A percentile compares a stretch with the other conserved stretches of the same genome.
phyloP scores from a whole-genome alignment of 805 yeast genomes.

The Yarrowia divulgata region DNA sequence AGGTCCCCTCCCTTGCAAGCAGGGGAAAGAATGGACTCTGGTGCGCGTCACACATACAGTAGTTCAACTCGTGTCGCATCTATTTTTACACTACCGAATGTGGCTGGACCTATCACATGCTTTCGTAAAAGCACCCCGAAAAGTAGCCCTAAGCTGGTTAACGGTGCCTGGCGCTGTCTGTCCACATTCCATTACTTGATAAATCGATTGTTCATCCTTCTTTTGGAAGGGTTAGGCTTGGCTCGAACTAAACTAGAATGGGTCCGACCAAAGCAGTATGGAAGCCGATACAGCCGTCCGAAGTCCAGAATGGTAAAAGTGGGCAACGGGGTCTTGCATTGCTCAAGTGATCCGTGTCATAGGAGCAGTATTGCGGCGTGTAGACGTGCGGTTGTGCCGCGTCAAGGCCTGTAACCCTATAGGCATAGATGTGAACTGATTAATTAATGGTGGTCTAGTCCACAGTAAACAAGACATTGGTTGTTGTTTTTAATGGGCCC shows the following conservation, averaged over 20 bases:
- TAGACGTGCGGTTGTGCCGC: neutral
- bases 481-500: no score
- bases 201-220: slow-evolving; percentile 1
- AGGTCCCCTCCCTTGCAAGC: neutral
- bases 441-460: no score
- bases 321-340: neutral
- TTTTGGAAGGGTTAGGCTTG: slow-evolving; percentile 7
- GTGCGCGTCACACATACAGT: neutral
- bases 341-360: neutral
- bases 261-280: neutral
- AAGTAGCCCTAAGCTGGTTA: neutral
- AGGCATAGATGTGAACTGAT: no score
- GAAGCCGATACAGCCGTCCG: neutral
- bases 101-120: slow-evolving; percentile 10
- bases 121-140: neutral
- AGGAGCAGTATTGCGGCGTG: neutral
- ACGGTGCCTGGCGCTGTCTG: slow-evolving; percentile 1
- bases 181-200: slow-evolving; percentile 4
- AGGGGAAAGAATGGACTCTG: neutral
- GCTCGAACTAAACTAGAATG: neutral
- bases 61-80: neutral
- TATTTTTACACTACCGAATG: neutral
- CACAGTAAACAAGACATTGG: no score
- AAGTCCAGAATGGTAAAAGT: neutral
- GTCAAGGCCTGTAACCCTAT: no score